Evolutionary conservation across 805 yeast genomes (phyloP).

Genomic region (Yueomyces sp.): DNA sequence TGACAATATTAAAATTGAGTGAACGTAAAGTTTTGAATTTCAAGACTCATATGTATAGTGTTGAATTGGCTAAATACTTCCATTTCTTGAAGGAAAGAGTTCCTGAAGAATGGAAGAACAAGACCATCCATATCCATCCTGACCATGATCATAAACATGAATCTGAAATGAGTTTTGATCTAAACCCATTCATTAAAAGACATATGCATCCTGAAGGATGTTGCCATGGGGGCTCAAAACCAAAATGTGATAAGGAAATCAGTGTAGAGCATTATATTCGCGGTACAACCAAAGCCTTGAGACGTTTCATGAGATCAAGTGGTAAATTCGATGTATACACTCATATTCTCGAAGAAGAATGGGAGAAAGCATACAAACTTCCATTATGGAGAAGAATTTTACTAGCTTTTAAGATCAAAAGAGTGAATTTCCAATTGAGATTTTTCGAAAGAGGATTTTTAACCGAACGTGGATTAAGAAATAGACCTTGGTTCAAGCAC

Average conservation of each 20-base stretch:
- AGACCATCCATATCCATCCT: not conserved
- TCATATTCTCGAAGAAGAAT: slow-evolving; percentile 10
- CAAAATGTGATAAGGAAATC: not conserved
- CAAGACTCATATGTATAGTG: slow-evolving; percentile 27
- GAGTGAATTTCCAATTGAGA: slow-evolving; percentile 26
- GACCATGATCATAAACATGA: slow-evolving; percentile 1
- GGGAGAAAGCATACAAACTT: slow-evolving; percentile 19
- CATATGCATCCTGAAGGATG: too few species aligned
- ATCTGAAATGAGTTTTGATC: too few species aligned
- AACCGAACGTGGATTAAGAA: slow-evolving; percentile 31
- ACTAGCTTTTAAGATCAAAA: slow-evolving; percentile 14
- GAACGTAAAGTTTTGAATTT: slow-evolving; percentile 33
- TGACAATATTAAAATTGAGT: slow-evolving; percentile 33
- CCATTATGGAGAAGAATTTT: slow-evolving; percentile 22
- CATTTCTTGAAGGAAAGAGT: slow-evolving; percentile 23
- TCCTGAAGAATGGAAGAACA: slow-evolving; percentile 26
- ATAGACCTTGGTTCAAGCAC: slow-evolving; percentile 43
- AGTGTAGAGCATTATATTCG: not conserved
- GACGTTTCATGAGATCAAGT: not conserved
- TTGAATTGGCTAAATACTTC: slow-evolving; percentile 26
- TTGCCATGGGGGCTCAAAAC: too few species aligned
- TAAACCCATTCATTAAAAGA: too few species aligned
- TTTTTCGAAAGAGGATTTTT: slow-evolving; percentile 34
- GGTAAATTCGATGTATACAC: slow-evolving; percentile 15
- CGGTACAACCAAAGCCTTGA: not conserved